These are phyloP conservation scores for Cystobasidium sp. DNA, from an alignment of 1,284 basidiomycete genomes.

Conservation along the genomic window DNA sequence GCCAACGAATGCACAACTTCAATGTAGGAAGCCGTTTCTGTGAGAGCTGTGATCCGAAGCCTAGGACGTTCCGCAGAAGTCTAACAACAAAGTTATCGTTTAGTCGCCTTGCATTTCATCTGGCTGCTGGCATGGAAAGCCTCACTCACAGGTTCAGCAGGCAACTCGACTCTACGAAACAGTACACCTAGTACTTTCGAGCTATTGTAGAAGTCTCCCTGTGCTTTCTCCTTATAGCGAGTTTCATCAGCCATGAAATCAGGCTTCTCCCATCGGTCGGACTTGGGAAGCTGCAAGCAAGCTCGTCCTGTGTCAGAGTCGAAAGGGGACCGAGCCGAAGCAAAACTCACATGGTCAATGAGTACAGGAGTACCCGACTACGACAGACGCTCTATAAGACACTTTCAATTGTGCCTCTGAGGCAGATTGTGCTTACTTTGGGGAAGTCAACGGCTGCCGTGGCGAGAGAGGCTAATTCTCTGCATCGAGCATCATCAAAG, in stretches of 20 bases:
- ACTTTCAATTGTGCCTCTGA: not conserved
- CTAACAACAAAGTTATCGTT: no score
- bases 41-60: no score
- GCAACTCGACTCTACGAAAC: not conserved
- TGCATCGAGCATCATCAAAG: constrained; percentile 1
- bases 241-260: constrained; percentile 1
- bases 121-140: no score
- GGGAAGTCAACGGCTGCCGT: constrained; percentile 12
- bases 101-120: no score
- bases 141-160: not conserved
- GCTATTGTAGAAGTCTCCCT: not conserved
- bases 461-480: not conserved
- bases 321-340: no score
- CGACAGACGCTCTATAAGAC: no score
- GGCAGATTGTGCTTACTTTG: not conserved
- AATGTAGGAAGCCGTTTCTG: no score
- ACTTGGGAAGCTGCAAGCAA: not conserved
- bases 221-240: not conserved
- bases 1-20: no score
- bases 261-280: not conserved
- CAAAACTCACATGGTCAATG: no score
- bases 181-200: not conserved
- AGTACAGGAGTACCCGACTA: no score
- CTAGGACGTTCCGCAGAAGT: no score
- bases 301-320: not conserved